Evolutionary conservation across 2,329 filamentous ascomycete species (phyloP).

Genomic region (Waltergamsia citrina): DNA sequence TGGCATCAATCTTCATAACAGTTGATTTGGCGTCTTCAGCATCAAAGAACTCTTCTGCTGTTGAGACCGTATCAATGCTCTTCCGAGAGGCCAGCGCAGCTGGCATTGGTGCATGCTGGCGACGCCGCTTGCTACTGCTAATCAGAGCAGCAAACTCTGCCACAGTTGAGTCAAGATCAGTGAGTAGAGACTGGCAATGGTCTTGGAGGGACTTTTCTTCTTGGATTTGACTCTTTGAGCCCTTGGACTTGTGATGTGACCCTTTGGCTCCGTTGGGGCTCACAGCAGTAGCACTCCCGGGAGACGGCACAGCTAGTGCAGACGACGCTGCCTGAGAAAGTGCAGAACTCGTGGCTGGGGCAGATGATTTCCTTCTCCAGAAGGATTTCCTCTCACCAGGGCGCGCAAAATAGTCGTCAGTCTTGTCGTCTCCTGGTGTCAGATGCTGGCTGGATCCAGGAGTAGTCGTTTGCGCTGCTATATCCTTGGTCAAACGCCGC

Average conservation of each 20-base stretch:
- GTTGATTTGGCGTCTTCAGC: slow-evolving; percentile 54
- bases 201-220: slow-evolving; percentile 65
- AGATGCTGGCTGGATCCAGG: slow-evolving; percentile 19
- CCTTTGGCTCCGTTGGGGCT: slow-evolving; percentile 20
- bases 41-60: slow-evolving; percentile 89
- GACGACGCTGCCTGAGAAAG: slow-evolving; percentile 27
- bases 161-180: slow-evolving; percentile 76
- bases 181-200: slow-evolving; percentile 73
- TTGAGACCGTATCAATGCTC: slow-evolving; percentile 72
- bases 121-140: slow-evolving; percentile 67
- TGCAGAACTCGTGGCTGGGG: slow-evolving; percentile 26
- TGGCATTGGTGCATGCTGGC: slow-evolving; percentile 45
- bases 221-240: slow-evolving; percentile 19
- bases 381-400: slow-evolving; percentile 61
- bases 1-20: slow-evolving; percentile 64
- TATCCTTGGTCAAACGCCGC: slow-evolving; percentile 76
- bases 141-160: slow-evolving; percentile 73
- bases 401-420: slow-evolving; percentile 44
- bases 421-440: slow-evolving; percentile 38
- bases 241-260: slow-evolving; percentile 23
- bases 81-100: slow-evolving; percentile 34
- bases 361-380: slow-evolving; percentile 82
- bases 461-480: slow-evolving; percentile 39
- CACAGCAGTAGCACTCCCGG: slow-evolving; percentile 21
- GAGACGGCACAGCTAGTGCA: slow-evolving; percentile 31